Conservation (phyloP, 768 basidiomycete genomes). For the Kwoniella mangroviensis region DNA sequence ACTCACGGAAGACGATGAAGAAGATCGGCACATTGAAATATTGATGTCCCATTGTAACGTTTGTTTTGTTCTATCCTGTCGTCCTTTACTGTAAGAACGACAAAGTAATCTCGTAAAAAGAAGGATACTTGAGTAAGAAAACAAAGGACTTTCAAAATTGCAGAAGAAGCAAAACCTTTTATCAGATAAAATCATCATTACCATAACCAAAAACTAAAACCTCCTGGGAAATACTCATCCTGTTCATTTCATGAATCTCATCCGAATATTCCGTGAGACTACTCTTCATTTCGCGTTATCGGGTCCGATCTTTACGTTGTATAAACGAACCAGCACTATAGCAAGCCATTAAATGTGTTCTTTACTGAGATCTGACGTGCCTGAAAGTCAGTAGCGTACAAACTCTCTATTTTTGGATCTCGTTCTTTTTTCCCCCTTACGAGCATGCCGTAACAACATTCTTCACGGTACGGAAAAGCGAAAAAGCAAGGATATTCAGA, state of each 20-base stretch:
- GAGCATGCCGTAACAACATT: no score
- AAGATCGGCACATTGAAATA: constrained; percentile 91
- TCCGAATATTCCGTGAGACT: background rate
- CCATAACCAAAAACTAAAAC: no score
- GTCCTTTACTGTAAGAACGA: no score
- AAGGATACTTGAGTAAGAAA: no score
- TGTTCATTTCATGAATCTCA: background rate
- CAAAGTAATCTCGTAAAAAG: no score
- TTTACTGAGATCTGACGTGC: constrained; percentile 9
- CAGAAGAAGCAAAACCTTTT: background rate
- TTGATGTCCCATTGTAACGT: constrained; percentile 66
- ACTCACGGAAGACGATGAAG: constrained; percentile 85
- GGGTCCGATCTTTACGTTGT: background rate
- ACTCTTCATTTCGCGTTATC: background rate
- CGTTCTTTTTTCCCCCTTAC: no score
- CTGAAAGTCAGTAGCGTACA: background rate
- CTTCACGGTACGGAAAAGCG: no score
- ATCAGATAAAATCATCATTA: background rate
- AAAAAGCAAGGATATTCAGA: no score
- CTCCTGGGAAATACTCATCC: background rate
- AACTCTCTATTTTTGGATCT: no score
- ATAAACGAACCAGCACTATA: background rate
- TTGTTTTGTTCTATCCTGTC: no score
- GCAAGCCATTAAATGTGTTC: no score
- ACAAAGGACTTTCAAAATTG: no score